Evolutionary conservation across 2,329 filamentous ascomycete genomes (phyloP), one percentile per base, ranked within the genome.

Genomic region (Verticillium tricorpus): DNA sequence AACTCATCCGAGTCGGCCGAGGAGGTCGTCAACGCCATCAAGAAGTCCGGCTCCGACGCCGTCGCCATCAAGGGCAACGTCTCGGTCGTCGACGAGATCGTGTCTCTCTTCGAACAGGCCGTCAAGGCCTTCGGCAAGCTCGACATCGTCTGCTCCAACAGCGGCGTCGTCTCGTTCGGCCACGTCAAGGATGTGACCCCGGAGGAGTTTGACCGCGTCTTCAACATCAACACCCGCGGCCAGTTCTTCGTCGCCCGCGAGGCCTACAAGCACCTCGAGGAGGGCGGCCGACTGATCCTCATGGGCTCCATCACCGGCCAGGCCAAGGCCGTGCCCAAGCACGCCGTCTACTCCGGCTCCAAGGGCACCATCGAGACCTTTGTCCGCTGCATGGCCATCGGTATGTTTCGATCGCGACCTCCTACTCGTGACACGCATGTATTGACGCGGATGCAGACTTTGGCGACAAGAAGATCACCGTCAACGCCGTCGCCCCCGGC

Each of bases 361-460:
- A 93, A 93, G 81, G 90, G 89, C 68, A 86, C 90, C 40, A 88
- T 92, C 64, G 90, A 92, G 76, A 89, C 88, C 12, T 91, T 92
- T 75, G 88, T 90, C 67, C 88, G 90, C 73, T 87, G 84, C 68
- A 89, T 92, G 76, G 88, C 90, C 5, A 88, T 87, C 56, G 84
- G 85, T 85, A 69, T 76, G 82, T 66, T 5, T 19, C 5, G 5
- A 28, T 28, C 34, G 5, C 8, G 6, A 54, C 5, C 11, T 11
- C 31, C 32, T 4, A 5, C 19, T 14, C 2, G 12, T 32, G 9
- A 19, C 25, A 5, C 25, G 2, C 5, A 28, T 17, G 12, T 57
- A 28, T 50, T 65, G 31, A 61, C 31, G 22, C 4, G 17, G n/a
- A 55, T 19, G 15, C 50, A 67, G 88, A 90, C 78, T 86, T 84